These are phyloP conservation scores for Apostasia ramifera DNA, from an alignment of 106 monocot species.

Conservation along the genomic window DNA sequence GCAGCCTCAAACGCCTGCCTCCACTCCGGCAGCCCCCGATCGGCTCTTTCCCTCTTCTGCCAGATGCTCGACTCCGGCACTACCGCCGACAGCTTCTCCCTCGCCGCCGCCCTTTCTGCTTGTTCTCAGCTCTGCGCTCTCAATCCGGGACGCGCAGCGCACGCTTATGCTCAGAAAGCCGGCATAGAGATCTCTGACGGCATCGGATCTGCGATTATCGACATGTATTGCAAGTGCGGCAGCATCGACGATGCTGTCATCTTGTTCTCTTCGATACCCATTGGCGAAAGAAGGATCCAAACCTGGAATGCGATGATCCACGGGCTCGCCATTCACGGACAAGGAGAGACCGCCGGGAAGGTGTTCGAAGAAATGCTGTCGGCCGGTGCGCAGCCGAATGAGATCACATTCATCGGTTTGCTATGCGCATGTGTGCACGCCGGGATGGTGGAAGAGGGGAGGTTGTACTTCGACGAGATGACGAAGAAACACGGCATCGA, in stretches of 20 bases:
- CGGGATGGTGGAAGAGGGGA: slow-evolving; percentile 12
- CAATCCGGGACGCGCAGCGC: slow-evolving; percentile 12
- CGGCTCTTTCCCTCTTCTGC: slow-evolving; percentile 14
- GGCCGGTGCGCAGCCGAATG: slow-evolving; percentile 5
- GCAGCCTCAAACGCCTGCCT: slow-evolving; percentile 16
- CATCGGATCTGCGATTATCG: slow-evolving; percentile 17
- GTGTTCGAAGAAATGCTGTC: slow-evolving; percentile 16
- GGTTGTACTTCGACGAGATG: slow-evolving; percentile 11
- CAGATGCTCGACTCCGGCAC: slow-evolving; percentile 17
- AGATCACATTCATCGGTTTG: slow-evolving; percentile 16
- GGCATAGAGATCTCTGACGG: slow-evolving; percentile 4
- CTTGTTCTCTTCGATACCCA: slow-evolving; percentile 13
- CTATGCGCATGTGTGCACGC: slow-evolving; percentile 13
- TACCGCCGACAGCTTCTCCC: slow-evolving; percentile 13
- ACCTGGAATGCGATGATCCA: slow-evolving; percentile 30
- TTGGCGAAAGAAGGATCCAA: slow-evolving; percentile 1
- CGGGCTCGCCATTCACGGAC: slow-evolving; percentile 30
- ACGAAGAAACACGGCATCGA: slow-evolving; percentile 2
- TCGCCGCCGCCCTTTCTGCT: slow-evolving; percentile 21
- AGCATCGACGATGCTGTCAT: slow-evolving; percentile 8
- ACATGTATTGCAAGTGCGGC: slow-evolving; percentile 39
- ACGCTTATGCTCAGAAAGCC: slow-evolving; percentile 12
- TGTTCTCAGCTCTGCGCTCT: slow-evolving; percentile 11
- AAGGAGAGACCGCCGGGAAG: neutral
- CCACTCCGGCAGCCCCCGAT: neutral